Evolutionary conservation across 2,329 filamentous ascomycete species (phyloP), one percentile per base, ranked within the genome.

Genomic region (Sclerotiophoma versabilis): DNA sequence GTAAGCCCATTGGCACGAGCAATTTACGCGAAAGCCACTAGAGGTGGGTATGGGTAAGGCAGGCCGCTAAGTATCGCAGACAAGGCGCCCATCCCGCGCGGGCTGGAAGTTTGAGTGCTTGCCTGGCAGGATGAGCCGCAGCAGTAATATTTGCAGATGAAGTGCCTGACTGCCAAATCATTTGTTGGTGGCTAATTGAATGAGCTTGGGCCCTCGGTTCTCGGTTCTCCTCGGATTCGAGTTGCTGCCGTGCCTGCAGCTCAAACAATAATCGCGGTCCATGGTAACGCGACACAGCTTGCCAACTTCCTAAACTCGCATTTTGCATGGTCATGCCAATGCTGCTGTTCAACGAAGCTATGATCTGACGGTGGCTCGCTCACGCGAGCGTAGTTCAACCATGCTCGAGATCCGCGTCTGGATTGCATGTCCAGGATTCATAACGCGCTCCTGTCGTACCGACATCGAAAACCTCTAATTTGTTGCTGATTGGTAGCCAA

Each of bases 311-410:
- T 32, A 29, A 23, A 19, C 19, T n/a, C 15, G 49, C n/a, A n/a
- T 36, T n/a, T 22, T 22, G 48, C 32, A 43, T 44, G 39, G n/a
- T 32, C 25, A 37, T 37, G 25, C 26, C 33, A 57, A 62, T 36
- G 51, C 56, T 19, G 52, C 38, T 20, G 45, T 26, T 17, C 15
- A 14, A 17, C n/a, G 15, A 57, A 12, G n/a, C 59, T 38, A 49
- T 59, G 32, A 34, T 33, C 39, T 43, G 47, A 22, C 34, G 43
- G 37, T 63, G 41, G 44, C 19, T 29, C 5, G 49, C 57, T 19
- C 54, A 57, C 20, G 26, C 44, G 15, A 30, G 53, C 17, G 30
- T 55, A 7, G 10, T 52, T 7, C 43, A 45, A 11, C 42, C 49
- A 14, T 45, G 42, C 14, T 32, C 15, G 4, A 8, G 14, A 32